These are phyloP conservation scores for Hyaloraphidium curvatum DNA, from an alignment of 192 early-diverging fungal species.

Conservation along the genomic window DNA sequence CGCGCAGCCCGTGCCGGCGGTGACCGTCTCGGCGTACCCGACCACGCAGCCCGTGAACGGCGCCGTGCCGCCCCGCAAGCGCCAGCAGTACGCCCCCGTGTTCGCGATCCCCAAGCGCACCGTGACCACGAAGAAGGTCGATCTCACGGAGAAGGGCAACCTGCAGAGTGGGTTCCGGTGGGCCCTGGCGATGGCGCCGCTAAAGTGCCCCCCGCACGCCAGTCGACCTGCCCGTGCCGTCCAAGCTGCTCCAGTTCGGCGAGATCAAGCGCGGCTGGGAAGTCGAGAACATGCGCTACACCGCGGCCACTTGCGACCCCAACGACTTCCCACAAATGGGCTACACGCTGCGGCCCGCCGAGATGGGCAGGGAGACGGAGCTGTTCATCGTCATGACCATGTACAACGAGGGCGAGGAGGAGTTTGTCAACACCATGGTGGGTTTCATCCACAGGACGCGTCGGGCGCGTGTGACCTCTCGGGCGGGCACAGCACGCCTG, in stretches of 20 bases:
- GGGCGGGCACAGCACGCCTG: too few relatives aligned
- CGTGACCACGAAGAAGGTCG: neutral
- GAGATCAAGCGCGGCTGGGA: constrained; percentile 32
- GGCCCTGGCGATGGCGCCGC: too few relatives aligned
- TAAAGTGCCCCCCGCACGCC: too few relatives aligned
- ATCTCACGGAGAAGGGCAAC: neutral
- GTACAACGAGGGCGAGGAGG: neutral
- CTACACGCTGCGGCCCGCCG: constrained; percentile 45
- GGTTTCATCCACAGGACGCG: too few relatives aligned
- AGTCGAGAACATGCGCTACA: constrained; percentile 88
- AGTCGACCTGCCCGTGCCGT: neutral
- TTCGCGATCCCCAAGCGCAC: too few relatives aligned
- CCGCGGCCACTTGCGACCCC: constrained; percentile 70
- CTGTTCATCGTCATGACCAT: neutral
- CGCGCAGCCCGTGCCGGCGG: too few relatives aligned
- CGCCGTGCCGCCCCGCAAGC: too few relatives aligned
- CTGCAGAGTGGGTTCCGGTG: too few relatives aligned
- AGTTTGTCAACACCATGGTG: neutral
- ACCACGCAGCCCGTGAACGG: too few relatives aligned
- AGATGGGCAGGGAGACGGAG: neutral
- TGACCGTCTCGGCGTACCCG: too few relatives aligned
- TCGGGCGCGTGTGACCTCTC: too few relatives aligned
- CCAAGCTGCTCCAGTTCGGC: neutral
- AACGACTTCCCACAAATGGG: constrained; percentile 53
- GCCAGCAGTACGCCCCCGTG: too few relatives aligned